Base-by-base conservation (phyloP, 2,329 filamentous ascomycete species). In the Calonectria hawksworthii region DNA sequence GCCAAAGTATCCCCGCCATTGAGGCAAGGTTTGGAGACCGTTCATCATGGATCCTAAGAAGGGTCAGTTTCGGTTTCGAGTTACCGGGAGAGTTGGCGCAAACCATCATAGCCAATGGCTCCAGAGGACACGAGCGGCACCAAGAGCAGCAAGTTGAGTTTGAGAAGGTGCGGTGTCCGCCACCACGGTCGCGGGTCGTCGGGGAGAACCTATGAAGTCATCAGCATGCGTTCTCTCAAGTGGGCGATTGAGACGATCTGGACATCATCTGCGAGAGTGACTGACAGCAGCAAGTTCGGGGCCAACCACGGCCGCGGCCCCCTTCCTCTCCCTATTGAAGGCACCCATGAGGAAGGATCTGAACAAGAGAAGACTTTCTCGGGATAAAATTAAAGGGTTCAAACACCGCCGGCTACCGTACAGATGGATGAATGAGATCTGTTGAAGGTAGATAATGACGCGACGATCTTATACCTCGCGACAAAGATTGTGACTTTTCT, bases 41-140 rank as follows among this genome's bases (percentile, higher is more conserved):
- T 88, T 88, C 84, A 86, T 86, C 70, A 88, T 82, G 4, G 84
- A 85, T 11, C 83, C 83, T 79, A 8, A 13, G 30, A 13, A 18
- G 28, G 28, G 34, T 61, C 30, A 61, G 56, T 11, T 26, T 10
- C 7, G 34, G 7, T 10, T 28, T 23, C 2, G 16, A 8, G 21
- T 26, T 23, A 11, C 10, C 13, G 3, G 4, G 4, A 86, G 77
- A 18, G 84, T 82, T 0, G 86, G 72, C 0, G 50, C 79, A 16
- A 75, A 84, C 86, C 87, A 84, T 88, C 87, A 52, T 87, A 89
- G 4, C 87, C 87, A 44, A 84, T 84, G 2, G 85, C 84, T 0
- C 85, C 83, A 0, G 86, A 86, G 0, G 86, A 88, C 0, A 89
- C 74, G 4, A 88, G 79, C 1, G 87, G 87, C 2, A 89, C 77